A percentile compares a stretch with the other conserved stretches of the same genome.
Evolutionary conservation across 73 alveolate species (phyloP).

Genomic region (Breviolum minutum): DNA sequence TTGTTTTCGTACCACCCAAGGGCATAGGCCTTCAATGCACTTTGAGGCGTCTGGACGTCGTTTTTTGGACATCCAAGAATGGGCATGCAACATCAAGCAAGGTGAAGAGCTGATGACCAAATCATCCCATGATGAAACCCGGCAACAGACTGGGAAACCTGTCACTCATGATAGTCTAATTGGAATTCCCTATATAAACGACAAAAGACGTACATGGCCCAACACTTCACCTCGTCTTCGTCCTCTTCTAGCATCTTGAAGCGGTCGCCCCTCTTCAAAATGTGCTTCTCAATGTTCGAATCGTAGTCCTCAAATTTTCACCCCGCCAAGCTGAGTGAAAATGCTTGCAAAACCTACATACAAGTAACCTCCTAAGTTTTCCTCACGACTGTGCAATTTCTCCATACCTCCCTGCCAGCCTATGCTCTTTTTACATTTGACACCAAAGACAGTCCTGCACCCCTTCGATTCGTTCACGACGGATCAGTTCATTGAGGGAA

Average conservation of each 20-base stretch:
- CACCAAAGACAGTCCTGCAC: slow-evolving; percentile 36
- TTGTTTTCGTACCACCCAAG: slow-evolving; percentile 83
- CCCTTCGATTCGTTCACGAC: slow-evolving; percentile 92
- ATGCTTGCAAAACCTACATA: not conserved
- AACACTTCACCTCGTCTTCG: slow-evolving; percentile 39
- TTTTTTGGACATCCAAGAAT: too few relatives aligned
- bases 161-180: too few relatives aligned
- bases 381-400: not conserved
- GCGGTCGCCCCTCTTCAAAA: slow-evolving; percentile 68
- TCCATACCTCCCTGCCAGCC: not conserved
- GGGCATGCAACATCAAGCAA: too few relatives aligned
- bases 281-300: slow-evolving; percentile 89
- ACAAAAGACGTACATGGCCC: not conserved
- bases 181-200: too few relatives aligned
- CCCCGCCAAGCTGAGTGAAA: not conserved
- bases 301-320: slow-evolving; percentile 33
- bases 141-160: too few relatives aligned
- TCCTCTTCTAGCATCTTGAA: slow-evolving; percentile 94
- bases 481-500: slow-evolving; percentile 52
- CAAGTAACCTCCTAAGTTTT: not conserved
- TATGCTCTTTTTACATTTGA: too few relatives aligned
- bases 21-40: slow-evolving; percentile 60
- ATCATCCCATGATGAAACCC: too few relatives aligned
- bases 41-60: not conserved
- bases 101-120: too few relatives aligned